phyloP scores from a whole-genome alignment of 768 basidiomycete species.

The Mrakia gelida region DNA sequence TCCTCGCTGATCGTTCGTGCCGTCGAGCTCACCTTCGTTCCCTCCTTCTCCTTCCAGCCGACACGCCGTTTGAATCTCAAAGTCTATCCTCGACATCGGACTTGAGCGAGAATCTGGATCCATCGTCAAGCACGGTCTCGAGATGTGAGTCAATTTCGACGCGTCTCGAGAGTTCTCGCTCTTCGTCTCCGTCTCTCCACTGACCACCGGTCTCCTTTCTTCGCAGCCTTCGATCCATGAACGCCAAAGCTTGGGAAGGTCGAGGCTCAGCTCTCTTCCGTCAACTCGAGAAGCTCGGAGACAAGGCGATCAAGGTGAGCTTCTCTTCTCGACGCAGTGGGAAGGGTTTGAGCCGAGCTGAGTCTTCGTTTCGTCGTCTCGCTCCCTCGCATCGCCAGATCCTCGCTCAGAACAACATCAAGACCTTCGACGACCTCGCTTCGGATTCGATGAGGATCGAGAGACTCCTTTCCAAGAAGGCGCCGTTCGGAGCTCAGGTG shows the following conservation, averaged over 20 bases:
- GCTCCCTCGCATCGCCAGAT: background rate
- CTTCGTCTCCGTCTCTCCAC: background rate
- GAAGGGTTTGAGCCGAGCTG: background rate
- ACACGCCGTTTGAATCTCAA: slow-evolving; percentile 21
- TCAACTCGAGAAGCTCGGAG: slow-evolving; percentile 31
- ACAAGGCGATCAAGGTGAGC: slow-evolving; percentile 29
- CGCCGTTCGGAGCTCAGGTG: slow-evolving; percentile 30
- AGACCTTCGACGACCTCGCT: slow-evolving; percentile 22
- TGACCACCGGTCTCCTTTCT: background rate
- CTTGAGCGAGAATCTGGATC: slow-evolving; percentile 12
- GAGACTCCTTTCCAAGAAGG: slow-evolving; percentile 19
- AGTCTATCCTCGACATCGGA: slow-evolving; percentile 26
- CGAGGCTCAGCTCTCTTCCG: slow-evolving; percentile 18
- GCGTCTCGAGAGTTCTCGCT: background rate
- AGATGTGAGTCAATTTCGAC: slow-evolving; percentile 13
- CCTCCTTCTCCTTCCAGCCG: background rate
- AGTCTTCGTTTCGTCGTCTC: too few species aligned
- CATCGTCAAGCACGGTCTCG: slow-evolving; percentile 26
- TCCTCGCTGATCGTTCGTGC: too few species aligned
- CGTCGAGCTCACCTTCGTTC: background rate
- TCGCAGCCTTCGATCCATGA: slow-evolving; percentile 27
- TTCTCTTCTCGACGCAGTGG: background rate
- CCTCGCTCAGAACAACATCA: slow-evolving; percentile 18
- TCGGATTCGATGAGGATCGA: slow-evolving; percentile 27
- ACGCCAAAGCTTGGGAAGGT: slow-evolving; percentile 27